These are phyloP conservation scores for Delonix regia DNA, from an alignment of 306 rosid genomes.

Conservation along the genomic window DNA sequence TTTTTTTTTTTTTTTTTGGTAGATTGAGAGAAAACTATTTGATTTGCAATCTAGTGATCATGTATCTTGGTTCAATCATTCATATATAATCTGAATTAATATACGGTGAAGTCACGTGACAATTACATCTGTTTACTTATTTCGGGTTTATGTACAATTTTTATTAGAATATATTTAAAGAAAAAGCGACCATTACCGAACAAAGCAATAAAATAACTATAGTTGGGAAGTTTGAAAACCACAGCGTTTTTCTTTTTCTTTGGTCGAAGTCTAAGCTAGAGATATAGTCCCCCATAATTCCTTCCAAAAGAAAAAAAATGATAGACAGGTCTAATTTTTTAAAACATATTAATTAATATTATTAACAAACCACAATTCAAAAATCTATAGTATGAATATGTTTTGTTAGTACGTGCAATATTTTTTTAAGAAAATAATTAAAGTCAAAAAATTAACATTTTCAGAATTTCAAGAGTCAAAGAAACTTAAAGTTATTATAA, in stretches of 20 bases:
- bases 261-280: not conserved
- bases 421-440: not conserved
- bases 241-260: not conserved
- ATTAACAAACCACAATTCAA: not conserved
- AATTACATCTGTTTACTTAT: slow-evolving; percentile 5
- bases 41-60: slow-evolving; percentile 3
- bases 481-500: not conserved
- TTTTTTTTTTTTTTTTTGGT: not conserved
- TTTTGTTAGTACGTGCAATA: not conserved
- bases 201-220: not conserved
- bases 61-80: slow-evolving; percentile 24
- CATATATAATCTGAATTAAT: slow-evolving; percentile 30
- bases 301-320: too few species aligned
- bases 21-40: not conserved
- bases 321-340: not conserved
- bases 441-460: not conserved
- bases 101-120: slow-evolving; percentile 52
- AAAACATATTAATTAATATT: not conserved
- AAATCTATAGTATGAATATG: not conserved
- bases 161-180: not conserved
- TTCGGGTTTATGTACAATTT: not conserved
- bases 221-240: not conserved
- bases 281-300: not conserved
- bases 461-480: not conserved
- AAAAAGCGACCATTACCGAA: not conserved